Conservation (phyloP, 2,329 filamentous ascomycete genomes). For the Chrysoporthe deuterocubensis region DNA sequence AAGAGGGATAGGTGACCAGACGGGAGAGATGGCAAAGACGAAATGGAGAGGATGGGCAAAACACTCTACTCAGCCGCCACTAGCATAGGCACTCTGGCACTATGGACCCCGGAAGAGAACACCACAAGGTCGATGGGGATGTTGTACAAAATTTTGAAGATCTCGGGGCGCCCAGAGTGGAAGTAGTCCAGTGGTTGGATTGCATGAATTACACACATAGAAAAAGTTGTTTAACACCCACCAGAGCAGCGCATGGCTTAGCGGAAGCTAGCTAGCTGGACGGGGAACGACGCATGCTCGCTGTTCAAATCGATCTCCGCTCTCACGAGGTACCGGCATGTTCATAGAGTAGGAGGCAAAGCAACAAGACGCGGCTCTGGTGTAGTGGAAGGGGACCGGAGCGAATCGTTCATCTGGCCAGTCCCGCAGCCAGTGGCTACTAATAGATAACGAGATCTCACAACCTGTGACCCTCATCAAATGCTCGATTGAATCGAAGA, state of each 20-base stretch:
- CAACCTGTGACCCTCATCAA: no score
- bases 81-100: slow-evolving; percentile 7
- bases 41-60: not conserved
- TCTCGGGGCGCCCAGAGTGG: not conserved
- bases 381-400: no score
- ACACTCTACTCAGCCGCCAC: slow-evolving; percentile 7
- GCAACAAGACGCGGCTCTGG: not conserved
- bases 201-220: slow-evolving; percentile 1
- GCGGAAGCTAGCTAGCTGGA: not conserved
- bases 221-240: not conserved
- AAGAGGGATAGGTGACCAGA: slow-evolving; percentile 33
- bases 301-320: not conserved
- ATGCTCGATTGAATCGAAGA: no score
- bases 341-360: not conserved
- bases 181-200: not conserved
- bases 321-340: not conserved
- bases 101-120: not conserved
- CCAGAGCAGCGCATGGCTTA: not conserved
- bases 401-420: no score
- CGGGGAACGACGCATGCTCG: not conserved
- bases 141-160: slow-evolving; percentile 1
- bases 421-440: no score
- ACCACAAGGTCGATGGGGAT: not conserved
- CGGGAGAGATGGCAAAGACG: not conserved
- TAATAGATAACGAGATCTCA: no score